Conservation (phyloP, 2,329 filamentous ascomycete species). For the Ophiostoma novo-ulmi region DNA sequence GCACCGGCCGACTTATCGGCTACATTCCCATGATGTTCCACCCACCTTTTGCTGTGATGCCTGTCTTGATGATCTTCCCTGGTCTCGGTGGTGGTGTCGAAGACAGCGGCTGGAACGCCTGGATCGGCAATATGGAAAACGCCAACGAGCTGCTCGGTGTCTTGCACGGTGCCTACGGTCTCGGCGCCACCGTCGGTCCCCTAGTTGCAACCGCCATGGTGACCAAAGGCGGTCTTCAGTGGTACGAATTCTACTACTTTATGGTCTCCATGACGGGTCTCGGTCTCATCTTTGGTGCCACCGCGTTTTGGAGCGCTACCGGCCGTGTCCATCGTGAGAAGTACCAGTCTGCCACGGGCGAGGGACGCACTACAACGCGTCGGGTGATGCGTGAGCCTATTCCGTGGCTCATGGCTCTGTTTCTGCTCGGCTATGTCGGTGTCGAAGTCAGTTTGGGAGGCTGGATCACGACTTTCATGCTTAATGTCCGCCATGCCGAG, state of each 20-base stretch:
- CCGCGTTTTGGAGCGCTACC: constrained; percentile 60
- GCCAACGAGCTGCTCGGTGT: constrained; percentile 70
- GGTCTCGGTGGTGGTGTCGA: constrained; percentile 68
- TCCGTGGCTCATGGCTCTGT: constrained; percentile 68
- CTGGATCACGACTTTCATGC: constrained; percentile 84
- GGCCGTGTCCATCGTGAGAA: constrained; percentile 50
- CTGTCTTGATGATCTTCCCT: constrained; percentile 59
- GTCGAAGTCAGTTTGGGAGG: constrained; percentile 60
- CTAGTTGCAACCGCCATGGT: constrained; percentile 70
- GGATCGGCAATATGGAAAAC: constrained; percentile 65
- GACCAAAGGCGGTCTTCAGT: constrained; percentile 54
- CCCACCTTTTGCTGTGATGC: constrained; percentile 63
- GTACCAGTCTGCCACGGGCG: constrained; percentile 32
- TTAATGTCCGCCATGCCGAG: constrained; percentile 63
- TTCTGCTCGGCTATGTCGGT: constrained; percentile 74
- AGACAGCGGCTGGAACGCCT: constrained; percentile 56
- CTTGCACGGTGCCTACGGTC: constrained; percentile 65
- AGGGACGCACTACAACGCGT: constrained; percentile 43
- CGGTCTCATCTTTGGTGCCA: constrained; percentile 48
- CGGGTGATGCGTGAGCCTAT: constrained; percentile 47
- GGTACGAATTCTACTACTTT: constrained; percentile 73
- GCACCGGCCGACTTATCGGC: constrained; percentile 57
- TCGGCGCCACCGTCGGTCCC: constrained; percentile 65
- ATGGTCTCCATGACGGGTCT: constrained; percentile 58
- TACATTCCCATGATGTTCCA: constrained; percentile 62